Percentiles rank a stretch among this genome's conserved stretches.
These are phyloP conservation scores for Aspergillus sp. DNA, from an alignment of 2,329 filamentous ascomycete genomes.

Conservation along the genomic window DNA sequence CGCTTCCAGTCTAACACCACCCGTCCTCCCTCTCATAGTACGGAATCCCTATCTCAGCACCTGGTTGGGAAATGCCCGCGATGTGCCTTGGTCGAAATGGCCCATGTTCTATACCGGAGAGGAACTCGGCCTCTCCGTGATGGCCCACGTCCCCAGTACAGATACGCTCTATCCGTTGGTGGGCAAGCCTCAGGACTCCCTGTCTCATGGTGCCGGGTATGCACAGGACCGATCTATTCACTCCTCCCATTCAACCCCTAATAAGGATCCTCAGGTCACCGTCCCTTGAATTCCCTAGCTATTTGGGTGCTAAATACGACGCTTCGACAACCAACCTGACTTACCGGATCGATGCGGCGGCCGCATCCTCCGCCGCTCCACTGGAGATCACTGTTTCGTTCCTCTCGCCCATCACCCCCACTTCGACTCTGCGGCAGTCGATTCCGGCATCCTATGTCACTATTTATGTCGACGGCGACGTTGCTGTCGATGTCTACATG, in stretches of 20 bases:
- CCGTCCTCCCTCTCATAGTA: constrained; percentile 70
- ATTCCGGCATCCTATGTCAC: constrained; percentile 80
- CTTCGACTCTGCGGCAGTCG: constrained; percentile 74
- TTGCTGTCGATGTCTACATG: constrained; percentile 61
- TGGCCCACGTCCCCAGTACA: constrained; percentile 61
- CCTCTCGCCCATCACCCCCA: constrained; percentile 75
- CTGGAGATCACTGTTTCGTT: constrained; percentile 61
- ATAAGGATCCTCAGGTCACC: constrained; percentile 41
- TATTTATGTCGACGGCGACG: constrained; percentile 64
- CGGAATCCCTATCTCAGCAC: constrained; percentile 74
- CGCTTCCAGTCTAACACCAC: constrained; percentile 57
- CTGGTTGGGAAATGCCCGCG: constrained; percentile 71
- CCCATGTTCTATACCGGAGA: constrained; percentile 80
- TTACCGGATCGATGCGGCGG: constrained; percentile 55
- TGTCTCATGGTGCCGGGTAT: constrained; percentile 44
- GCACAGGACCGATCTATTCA: constrained; percentile 4
- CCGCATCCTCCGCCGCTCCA: constrained; percentile 28
- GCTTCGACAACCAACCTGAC: constrained; percentile 69
- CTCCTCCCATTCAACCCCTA: background rate
- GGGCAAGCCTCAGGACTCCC: constrained; percentile 63
- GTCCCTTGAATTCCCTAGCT: constrained; percentile 57
- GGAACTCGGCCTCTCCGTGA: constrained; percentile 62
- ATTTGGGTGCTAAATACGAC: constrained; percentile 63
- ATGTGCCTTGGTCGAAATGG: constrained; percentile 77
- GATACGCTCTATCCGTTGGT: constrained; percentile 62